A percentile compares a stretch with the other conserved stretches of the same genome.
Evolutionary conservation across 2,329 filamentous ascomycete species (phyloP).

Genomic region (Botrytis paeoniae): DNA sequence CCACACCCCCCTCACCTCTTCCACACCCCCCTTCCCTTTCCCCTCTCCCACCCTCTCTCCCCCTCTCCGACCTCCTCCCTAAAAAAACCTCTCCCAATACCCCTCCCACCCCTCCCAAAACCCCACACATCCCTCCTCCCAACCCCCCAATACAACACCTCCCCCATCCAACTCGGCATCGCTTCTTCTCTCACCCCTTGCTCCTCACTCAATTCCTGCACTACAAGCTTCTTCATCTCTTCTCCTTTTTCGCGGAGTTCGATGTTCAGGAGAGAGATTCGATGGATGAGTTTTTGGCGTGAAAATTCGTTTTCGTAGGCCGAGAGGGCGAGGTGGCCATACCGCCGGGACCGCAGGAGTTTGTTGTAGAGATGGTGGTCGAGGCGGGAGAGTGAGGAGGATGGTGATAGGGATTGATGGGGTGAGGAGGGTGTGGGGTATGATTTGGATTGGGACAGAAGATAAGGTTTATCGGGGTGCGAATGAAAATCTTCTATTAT

Average conservation of each 20-base stretch:
- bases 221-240: not conserved
- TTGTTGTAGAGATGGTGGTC: not conserved
- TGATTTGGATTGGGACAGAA: not conserved
- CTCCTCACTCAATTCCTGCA: not conserved
- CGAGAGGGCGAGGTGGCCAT: accelerated
- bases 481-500: not conserved
- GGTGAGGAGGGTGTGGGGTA: not conserved
- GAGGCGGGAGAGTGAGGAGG: not conserved
- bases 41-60: not conserved
- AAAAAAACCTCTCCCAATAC: not conserved
- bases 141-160: not conserved
- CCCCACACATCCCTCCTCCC: not conserved
- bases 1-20: not conserved
- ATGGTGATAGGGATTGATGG: not conserved
- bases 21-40: not conserved
- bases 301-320: not conserved
- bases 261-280: not conserved
- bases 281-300: not conserved
- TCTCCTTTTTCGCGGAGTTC: not conserved
- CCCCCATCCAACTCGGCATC: not conserved
- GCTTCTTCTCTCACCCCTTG: not conserved
- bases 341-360: not conserved
- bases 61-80: not conserved
- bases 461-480: not conserved
- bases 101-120: not conserved